Percentiles rank a stretch among this genome's conserved stretches.
Evolutionary conservation across 2,329 filamentous ascomycete genomes (phyloP).

Genomic region (Paecilomyces fulvus): DNA sequence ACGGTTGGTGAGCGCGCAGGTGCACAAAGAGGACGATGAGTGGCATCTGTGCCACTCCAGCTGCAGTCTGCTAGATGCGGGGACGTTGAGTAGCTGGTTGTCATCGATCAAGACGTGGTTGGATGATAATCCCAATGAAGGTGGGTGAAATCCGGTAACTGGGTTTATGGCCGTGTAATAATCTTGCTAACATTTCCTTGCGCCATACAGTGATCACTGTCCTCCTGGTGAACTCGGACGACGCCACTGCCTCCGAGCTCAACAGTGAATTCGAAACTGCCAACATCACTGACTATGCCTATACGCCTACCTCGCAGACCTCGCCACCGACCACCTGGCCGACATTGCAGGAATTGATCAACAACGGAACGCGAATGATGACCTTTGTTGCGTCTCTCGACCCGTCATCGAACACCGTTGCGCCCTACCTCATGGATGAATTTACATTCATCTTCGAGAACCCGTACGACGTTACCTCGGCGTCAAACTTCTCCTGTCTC

Average conservation of each 20-base stretch:
- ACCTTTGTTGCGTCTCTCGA: conserved; percentile 55
- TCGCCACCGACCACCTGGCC: conserved; percentile 52
- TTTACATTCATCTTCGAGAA: conserved; percentile 60
- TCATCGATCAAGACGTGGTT: conserved; percentile 59
- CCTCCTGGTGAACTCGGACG: conserved; percentile 62
- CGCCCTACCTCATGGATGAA: conserved; percentile 37
- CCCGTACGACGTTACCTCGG: conserved; percentile 53
- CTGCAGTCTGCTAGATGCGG: conserved; percentile 62
- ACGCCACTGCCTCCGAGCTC: conserved; percentile 47
- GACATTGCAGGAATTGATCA: conserved; percentile 62
- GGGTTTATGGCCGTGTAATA: not conserved
- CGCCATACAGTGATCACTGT: conserved; percentile 55
- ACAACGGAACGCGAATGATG: conserved; percentile 55
- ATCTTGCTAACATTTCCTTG: conserved; percentile 1
- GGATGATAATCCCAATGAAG: conserved; percentile 58
- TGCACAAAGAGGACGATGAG: conserved; percentile 52
- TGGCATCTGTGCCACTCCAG: conserved; percentile 63
- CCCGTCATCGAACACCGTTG: conserved; percentile 22
- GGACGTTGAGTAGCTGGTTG: conserved; percentile 57
- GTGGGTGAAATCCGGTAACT: conserved; percentile 12
- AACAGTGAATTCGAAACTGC: conserved; percentile 48
- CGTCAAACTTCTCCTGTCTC: conserved; percentile 62
- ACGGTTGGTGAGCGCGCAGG: conserved; percentile 62
- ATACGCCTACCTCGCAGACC: conserved; percentile 42
- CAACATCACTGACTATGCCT: conserved; percentile 55